These are phyloP conservation scores for Aspergillus ochraceoroseus DNA, from an alignment of 2,329 filamentous ascomycete genomes.

Conservation along the genomic window DNA sequence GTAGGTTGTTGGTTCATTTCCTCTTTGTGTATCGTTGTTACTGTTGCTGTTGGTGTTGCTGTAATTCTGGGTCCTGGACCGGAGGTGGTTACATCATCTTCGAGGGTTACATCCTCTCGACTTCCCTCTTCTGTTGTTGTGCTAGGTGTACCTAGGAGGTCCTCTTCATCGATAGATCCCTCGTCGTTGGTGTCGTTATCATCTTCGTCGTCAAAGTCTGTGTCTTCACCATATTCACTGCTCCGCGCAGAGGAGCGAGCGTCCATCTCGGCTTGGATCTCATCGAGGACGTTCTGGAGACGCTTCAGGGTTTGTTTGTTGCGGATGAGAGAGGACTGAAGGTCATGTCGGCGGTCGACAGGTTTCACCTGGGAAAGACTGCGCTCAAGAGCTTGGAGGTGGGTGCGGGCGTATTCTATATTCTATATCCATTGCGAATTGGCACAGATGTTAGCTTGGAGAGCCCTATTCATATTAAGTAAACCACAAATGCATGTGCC, in stretches of 20 bases:
- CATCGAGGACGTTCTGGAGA: constrained; percentile 33
- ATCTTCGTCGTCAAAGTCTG: constrained; percentile 12
- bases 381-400: constrained; percentile 41
- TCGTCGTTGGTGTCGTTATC: constrained; percentile 20
- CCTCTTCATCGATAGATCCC: constrained; percentile 12
- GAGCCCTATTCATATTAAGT: too few relatives aligned
- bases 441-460: constrained; percentile 4
- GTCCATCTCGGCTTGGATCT: constrained; percentile 28
- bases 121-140: constrained; percentile 13
- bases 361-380: constrained; percentile 40
- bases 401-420: constrained; percentile 43
- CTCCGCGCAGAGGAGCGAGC: constrained; percentile 1
- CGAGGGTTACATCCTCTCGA: constrained; percentile 13
- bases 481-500: too few relatives aligned
- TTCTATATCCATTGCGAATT: too few relatives aligned
- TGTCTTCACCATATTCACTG: constrained; percentile 2
- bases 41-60: constrained; percentile 12
- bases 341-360: constrained; percentile 36
- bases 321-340: constrained; percentile 39
- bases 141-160: constrained; percentile 20
- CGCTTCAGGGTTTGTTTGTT: constrained; percentile 36
- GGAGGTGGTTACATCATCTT: constrained; percentile 1
- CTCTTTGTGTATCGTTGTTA: constrained; percentile 2
- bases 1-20: not conserved
- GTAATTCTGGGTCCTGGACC: constrained; percentile 4